Evolutionary conservation across 257 asterid genomes (phyloP).

Genomic region (Cynanchum wilfordii): DNA sequence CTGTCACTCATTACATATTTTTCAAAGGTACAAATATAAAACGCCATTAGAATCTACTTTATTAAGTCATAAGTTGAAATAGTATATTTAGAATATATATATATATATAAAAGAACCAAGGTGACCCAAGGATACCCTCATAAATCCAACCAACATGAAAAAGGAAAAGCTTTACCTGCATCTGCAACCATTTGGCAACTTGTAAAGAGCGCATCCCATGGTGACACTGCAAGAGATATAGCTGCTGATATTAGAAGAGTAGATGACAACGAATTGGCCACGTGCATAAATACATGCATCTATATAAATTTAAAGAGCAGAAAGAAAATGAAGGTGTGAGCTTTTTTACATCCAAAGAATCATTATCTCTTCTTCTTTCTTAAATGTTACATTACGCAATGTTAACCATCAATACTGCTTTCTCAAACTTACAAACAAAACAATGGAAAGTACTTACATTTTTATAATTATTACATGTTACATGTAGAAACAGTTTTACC

Average conservation of each 20-base stretch:
- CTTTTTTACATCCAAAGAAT: not conserved
- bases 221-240: conserved; percentile 66
- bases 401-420: too few species aligned
- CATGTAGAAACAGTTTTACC: too few species aligned
- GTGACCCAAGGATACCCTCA: not conserved
- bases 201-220: conserved; percentile 90
- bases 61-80: too few species aligned
- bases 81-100: too few species aligned
- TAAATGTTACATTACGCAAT: not conserved
- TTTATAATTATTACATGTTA: too few species aligned
- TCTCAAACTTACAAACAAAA: too few species aligned
- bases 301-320: not conserved
- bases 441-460: too few species aligned
- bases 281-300: not conserved
- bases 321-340: not conserved
- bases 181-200: conserved; percentile 94
- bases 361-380: not conserved
- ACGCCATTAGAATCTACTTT: too few species aligned
- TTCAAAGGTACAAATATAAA: too few species aligned
- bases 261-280: conserved; percentile 2
- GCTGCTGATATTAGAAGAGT: conserved; percentile 11
- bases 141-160: not conserved
- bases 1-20: too few species aligned
- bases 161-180: conserved; percentile 49
- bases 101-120: not conserved